A percentile compares a stretch with the other conserved stretches of the same genome.
Conservation (phyloP, 306 rosid genomes). For the Cucurbita argyrosperma region DNA sequence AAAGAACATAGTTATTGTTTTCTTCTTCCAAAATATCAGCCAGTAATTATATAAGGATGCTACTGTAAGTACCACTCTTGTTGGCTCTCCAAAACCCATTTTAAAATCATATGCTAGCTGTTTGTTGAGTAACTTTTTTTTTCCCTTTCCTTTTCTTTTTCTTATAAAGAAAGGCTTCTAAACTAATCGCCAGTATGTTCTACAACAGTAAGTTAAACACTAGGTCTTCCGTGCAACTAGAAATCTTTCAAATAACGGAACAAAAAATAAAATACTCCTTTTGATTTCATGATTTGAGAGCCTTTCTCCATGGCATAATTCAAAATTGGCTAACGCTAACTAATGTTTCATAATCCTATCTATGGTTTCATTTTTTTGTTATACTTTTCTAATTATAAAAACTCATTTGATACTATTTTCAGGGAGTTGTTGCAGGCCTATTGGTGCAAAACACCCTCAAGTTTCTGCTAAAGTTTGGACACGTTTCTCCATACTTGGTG, state of each 20-base stretch:
- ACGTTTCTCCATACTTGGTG: slow-evolving; percentile 83
- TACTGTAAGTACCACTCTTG: not conserved
- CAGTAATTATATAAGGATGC: not conserved
- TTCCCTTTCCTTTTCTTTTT: no score
- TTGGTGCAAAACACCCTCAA: slow-evolving; percentile 89
- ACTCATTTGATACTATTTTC: slow-evolving; percentile 10
- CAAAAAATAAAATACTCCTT: not conserved
- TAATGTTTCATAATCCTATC: not conserved
- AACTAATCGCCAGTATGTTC: no score
- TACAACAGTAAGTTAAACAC: no score
- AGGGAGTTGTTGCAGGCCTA: slow-evolving; percentile 98
- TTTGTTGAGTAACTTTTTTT: no score
- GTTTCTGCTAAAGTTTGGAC: slow-evolving; percentile 70
- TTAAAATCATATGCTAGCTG: no score
- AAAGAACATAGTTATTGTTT: not conserved
- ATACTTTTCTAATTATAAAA: not conserved
- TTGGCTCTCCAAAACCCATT: not conserved
- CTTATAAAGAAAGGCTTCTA: no score
- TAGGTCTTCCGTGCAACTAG: not conserved
- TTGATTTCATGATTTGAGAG: not conserved
- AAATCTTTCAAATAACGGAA: not conserved
- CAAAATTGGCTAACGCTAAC: not conserved
- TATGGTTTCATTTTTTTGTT: not conserved
- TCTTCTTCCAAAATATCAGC: not conserved
- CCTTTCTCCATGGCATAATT: not conserved